Evolutionary conservation across 2,329 filamentous ascomycete species (phyloP).

Genomic region (Exophiala bonariae): DNA sequence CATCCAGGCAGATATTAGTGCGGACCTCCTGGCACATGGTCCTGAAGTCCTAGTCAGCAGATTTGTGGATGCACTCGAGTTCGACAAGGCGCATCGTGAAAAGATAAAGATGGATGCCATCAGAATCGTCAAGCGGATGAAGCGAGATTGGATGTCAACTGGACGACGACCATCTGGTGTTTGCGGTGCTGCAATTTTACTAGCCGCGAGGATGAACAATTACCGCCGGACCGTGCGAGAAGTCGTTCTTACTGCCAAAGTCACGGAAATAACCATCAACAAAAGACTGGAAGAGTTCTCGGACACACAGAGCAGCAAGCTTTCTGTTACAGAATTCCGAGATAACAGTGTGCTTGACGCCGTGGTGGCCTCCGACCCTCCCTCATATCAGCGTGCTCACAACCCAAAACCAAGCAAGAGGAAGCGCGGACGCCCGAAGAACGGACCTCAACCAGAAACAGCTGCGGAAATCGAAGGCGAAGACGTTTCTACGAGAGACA

Average conservation of each 20-base stretch:
- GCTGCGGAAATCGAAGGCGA: slow-evolving; percentile 45
- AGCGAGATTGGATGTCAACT: slow-evolving; percentile 94
- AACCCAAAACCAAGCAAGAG: slow-evolving; percentile 60
- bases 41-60: slow-evolving; percentile 89
- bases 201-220: slow-evolving; percentile 97
- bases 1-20: slow-evolving; percentile 45
- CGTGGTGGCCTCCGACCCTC: slow-evolving; percentile 65
- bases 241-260: slow-evolving; percentile 97
- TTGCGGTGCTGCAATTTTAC: slow-evolving; percentile 88
- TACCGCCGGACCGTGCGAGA: slow-evolving; percentile 90
- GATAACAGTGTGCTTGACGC: slow-evolving; percentile 51
- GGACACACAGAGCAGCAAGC: slow-evolving; percentile 75
- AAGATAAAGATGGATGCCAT: slow-evolving; percentile 87
- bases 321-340: slow-evolving; percentile 84
- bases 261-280: slow-evolving; percentile 89
- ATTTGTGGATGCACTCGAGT: slow-evolving; percentile 89
- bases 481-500: slow-evolving; percentile 24
- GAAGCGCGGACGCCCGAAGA: slow-evolving; percentile 38
- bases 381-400: slow-evolving; percentile 65
- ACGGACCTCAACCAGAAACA: slow-evolving; percentile 32
- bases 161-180: slow-evolving; percentile 91
- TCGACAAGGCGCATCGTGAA: slow-evolving; percentile 68
- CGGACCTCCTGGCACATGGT: slow-evolving; percentile 19
- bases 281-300: slow-evolving; percentile 92
- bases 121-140: slow-evolving; percentile 88